phyloP scores from a whole-genome alignment of 2,329 filamentous ascomycete genomes.

The Colletotrichum shisoi region DNA sequence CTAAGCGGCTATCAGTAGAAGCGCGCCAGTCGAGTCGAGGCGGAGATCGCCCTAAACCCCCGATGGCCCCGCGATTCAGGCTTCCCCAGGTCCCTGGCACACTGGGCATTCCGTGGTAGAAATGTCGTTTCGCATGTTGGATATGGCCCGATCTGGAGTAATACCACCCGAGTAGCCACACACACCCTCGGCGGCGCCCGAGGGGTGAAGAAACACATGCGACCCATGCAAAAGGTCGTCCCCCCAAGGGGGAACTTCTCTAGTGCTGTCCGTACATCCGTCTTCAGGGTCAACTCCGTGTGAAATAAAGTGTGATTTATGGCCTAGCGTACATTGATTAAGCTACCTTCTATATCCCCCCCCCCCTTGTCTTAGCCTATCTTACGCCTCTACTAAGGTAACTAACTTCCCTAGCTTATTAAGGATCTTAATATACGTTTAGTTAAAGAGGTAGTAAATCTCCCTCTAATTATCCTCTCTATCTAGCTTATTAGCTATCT shows the following conservation, averaged over 20 bases:
- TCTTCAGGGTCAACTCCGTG: constrained; percentile 30
- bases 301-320: too few species aligned
- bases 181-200: constrained; percentile 29
- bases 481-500: too few species aligned
- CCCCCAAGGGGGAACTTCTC: constrained; percentile 1
- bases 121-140: constrained; percentile 27
- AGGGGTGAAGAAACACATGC: constrained; percentile 29
- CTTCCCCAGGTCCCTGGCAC: constrained; percentile 1
- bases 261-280: constrained; percentile 20
- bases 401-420: too few species aligned
- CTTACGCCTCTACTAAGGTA: too few species aligned
- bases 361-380: too few species aligned
- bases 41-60: constrained; percentile 24
- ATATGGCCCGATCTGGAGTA: constrained; percentile 26
- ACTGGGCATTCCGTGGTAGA: constrained; percentile 11
- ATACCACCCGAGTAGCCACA: constrained; percentile 31
- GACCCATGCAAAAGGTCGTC: constrained; percentile 21
- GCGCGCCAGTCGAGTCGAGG: constrained; percentile 38
- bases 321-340: too few species aligned
- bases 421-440: too few species aligned
- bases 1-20: constrained; percentile 19
- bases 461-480: too few species aligned
- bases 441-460: too few species aligned
- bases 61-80: constrained; percentile 37
- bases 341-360: too few species aligned